A percentile compares a stretch with the other conserved stretches of the same genome.
phyloP scores from a whole-genome alignment of 1,284 basidiomycete genomes.

The Moniliella sp. region DNA sequence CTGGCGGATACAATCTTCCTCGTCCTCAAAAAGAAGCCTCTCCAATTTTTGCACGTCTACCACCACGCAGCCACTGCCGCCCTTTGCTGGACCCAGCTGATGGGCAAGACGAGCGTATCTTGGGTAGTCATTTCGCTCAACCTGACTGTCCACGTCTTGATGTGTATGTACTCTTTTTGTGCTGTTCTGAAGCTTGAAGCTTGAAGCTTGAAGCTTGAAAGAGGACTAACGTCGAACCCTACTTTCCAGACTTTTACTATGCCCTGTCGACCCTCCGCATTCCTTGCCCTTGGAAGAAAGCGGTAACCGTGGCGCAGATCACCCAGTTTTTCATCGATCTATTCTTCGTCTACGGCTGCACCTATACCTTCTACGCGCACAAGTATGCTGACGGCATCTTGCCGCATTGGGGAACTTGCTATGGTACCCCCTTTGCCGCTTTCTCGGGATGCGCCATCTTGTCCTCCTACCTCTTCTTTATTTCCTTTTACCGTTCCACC shows the following conservation, averaged over 20 bases:
- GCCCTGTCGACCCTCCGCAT: slow-evolving; percentile 21
- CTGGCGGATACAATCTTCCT: slow-evolving; percentile 87
- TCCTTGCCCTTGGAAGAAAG: slow-evolving; percentile 62
- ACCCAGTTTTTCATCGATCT: slow-evolving; percentile 32
- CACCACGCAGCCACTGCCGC: slow-evolving; percentile 95
- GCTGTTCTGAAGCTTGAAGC: no score
- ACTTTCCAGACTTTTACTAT: slow-evolving; percentile 31
- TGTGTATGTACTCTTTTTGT: slow-evolving; percentile 52
- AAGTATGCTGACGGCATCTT: slow-evolving; percentile 35
- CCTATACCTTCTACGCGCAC: slow-evolving; percentile 7
- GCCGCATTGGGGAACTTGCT: slow-evolving; percentile 57
- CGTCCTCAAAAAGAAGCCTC: slow-evolving; percentile 88
- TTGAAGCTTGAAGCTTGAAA: no score
- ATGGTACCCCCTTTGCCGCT: slow-evolving; percentile 69
- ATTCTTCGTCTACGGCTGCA: slow-evolving; percentile 13
- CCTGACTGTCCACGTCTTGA: slow-evolving; percentile 80
- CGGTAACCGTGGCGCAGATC: slow-evolving; percentile 85
- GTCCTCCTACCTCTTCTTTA: slow-evolving; percentile 47
- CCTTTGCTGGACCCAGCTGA: slow-evolving; percentile 77
- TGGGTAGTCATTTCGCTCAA: slow-evolving; percentile 91
- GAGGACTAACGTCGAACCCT: no score
- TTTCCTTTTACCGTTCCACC: slow-evolving; percentile 24
- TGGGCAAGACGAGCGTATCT: slow-evolving; percentile 51
- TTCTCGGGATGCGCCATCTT: slow-evolving; percentile 72
- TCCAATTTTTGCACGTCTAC: slow-evolving; percentile 91